Evolutionary conservation across 225 moss, liverwort and hornwort genomes (phyloP), one percentile per base, ranked within the genome.

Genomic region (Polytrichum formosum): DNA sequence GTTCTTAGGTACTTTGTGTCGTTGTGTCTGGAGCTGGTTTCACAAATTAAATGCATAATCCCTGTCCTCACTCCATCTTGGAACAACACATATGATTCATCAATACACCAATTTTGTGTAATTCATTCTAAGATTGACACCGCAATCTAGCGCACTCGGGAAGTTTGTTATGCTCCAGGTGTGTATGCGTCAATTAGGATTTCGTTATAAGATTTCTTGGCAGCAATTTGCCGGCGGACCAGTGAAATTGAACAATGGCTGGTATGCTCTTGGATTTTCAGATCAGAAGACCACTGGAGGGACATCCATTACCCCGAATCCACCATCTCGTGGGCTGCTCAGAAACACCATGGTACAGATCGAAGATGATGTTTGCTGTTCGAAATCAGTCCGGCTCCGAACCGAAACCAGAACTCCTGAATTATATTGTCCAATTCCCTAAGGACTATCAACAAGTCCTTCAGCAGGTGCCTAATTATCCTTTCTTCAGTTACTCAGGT

Each of bases 391-490:
- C 58, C 62, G 66, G 81, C 62, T 68, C 56, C 0, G 65, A 79
- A 16, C 69, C 74, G 20, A 70, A 78, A 63, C 63, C 67, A 26
- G 73, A 73, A 63, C 23, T 71, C 29, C 62, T 55, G 64, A 78
- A 28, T 61, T 81, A 77, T 54, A 73, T 70, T 61, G 65, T 74
- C 61, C 73, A 75, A 33, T 87, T 84, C 53, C 88, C 88, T 6
- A 79, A 70, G 54, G 73, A 82, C 60, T 88, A 88, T 30, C 8
- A 54, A 4, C 62, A 82, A 37, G 71, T 84, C 28, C 37, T 88
- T 68, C 54, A 78, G 55, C 84, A 88, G 84, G 84, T 88, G 61
- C 33, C 54, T 53, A 55, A 25, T 46, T 4, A 10, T 13, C 16
- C 46, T 16, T 46, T 4, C 46, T 13, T 13, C 13, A 46, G 46